Evolutionary conservation across 2,329 filamentous ascomycete species (phyloP), one percentile per base, ranked within the genome.

Genomic region (Cadophora gregata): DNA sequence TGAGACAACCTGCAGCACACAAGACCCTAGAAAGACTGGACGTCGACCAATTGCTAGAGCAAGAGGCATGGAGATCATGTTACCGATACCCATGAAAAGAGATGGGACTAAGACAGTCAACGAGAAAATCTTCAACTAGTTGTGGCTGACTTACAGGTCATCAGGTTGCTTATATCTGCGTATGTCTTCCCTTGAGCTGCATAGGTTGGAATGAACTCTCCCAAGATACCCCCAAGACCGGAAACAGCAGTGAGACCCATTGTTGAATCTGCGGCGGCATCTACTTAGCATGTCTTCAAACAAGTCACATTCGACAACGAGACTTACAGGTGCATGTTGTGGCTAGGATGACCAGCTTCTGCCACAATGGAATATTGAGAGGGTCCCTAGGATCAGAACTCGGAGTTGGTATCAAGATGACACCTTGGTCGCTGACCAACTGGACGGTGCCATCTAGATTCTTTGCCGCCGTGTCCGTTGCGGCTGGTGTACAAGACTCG

Each of bases 211-310:
- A 79, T 73, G 64, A 80, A 79, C 19, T 75, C 71, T 0, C 71
- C 71, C 12, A 81, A 70, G 36, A 80, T 77, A 0, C 78, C 71
- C 3, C 79, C 84, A 4, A 85, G 77, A 64, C 84, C 84, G 47
- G 83, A 82, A 79, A 85, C 65, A 1, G 71, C 72, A 65, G 76
- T 74, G 56, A 76, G 72, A 3, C 68, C 56, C 42, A 65, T 24
- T 16, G 59, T 38, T 9, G 38, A 56, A 55, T 56, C 50, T 66
- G 33, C n/a, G 14, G n/a, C 2, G 19, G 27, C 38, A 12, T 14
- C 6, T 21, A 21, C 2, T 25, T 47, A 47, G 25, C 27, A 21
- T 27, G 3, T 14, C 36, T 38, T 12, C 12, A 14, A 7, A 3
- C 3, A 9, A 14, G 16, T 12, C 16, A 8, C 6, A 7, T 8